Base-by-base conservation (phyloP, 306 rosid genomes). In the Castanea mollissima region DNA sequence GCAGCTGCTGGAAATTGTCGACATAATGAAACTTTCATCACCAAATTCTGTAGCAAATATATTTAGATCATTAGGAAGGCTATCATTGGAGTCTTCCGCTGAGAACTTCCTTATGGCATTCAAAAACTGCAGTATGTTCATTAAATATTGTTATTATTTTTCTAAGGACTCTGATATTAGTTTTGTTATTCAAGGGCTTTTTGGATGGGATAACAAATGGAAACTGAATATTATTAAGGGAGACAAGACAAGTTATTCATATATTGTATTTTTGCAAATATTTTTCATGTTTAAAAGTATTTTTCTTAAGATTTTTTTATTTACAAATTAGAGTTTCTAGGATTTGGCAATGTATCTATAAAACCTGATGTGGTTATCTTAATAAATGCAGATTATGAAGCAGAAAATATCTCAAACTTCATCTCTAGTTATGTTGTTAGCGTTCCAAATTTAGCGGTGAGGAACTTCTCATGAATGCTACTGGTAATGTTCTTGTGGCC, bases 381-480 rank as follows among this genome's bases (percentile, higher is more conserved):
- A 55, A 74, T 68, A 72, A 83, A 82, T 91, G 89, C 97, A 94
- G 98, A 89, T 67, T 44, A 38, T 77, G 97, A 81, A 81, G 86
- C 76, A 60, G 88, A 76, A 73, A 79, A 84, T 64, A 71, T 87
- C 71, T 68, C 99, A 76, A 75, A 80, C 81, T 89, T 94, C 82
- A 89, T 94, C 82, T 80, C 77, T 78, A 75, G 79, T 86, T 90
- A 88, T 84, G 91, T 81, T 78, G 83, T 83, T 76, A 86, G 91
- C 91, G 85, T 90, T 85, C 99, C 97, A 85, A 87, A 91, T 78
- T 83, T 92, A 85, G 83, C 19, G 90, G 99, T 94, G 92, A 87
- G 97, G 82, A 87, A 78, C 80, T 86, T 84, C 83, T 82, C 84
- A 77, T 76, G 83, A 84, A 75, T 89, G 74, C 70, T 82, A 73